Evolutionary conservation across 176 grass and related monocot genomes (phyloP).

Genomic region (Phoenix roebelenii): DNA sequence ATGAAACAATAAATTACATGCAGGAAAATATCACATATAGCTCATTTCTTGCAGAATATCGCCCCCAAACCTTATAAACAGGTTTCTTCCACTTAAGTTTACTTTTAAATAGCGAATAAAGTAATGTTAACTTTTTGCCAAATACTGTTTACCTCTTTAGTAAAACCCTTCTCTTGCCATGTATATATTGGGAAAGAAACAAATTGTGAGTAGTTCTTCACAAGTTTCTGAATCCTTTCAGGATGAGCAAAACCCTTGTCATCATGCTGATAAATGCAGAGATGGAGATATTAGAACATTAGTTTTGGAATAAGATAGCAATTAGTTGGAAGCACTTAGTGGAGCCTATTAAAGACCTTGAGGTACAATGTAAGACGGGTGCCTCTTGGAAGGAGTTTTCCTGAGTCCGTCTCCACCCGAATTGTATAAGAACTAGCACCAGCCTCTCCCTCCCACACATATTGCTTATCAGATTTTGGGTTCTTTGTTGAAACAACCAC

Average conservation of each 20-base stretch:
- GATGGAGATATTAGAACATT: too few species aligned
- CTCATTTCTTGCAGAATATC: background rate
- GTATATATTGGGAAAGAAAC: constrained; percentile 95
- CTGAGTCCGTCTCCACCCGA: constrained; percentile 64
- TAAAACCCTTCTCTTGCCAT: constrained; percentile 94
- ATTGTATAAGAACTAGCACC: constrained; percentile 79
- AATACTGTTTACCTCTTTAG: constrained; percentile 61
- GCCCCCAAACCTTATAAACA: too few species aligned
- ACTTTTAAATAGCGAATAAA: too few species aligned
- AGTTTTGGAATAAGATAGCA: too few species aligned
- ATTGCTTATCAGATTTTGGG: constrained; percentile 93
- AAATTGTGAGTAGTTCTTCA: constrained; percentile 99
- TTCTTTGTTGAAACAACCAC: constrained; percentile 88
- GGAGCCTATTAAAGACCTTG: constrained; percentile 43
- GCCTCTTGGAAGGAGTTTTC: constrained; percentile 81
- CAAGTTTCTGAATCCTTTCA: constrained; percentile 86
- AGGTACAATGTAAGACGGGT: constrained; percentile 80
- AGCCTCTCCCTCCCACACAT: constrained; percentile 86
- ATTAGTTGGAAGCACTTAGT: too few species aligned
- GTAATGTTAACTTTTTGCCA: background rate
- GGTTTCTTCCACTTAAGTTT: too few species aligned
- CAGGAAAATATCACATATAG: background rate
- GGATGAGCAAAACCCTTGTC: constrained; percentile 92
- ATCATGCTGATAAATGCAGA: constrained; percentile 36
- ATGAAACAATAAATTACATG: too few species aligned